Conservation (phyloP, 2,329 filamentous ascomycete species). For the Teratosphaeria pseudoeucalypti region DNA sequence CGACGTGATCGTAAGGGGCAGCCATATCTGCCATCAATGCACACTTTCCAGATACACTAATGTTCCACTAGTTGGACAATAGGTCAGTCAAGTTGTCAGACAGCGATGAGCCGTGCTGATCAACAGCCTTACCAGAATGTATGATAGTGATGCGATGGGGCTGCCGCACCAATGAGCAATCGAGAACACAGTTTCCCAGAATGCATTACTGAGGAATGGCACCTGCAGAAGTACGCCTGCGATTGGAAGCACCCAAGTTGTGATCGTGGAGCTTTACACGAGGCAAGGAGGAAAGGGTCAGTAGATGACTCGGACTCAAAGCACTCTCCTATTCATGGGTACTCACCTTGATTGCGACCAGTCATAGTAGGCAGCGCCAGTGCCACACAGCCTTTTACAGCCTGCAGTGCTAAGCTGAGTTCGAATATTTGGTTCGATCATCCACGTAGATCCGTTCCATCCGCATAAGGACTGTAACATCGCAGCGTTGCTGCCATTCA, state of each 20-base stretch:
- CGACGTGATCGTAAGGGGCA: slow-evolving; percentile 19
- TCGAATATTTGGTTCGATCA: slow-evolving; percentile 10
- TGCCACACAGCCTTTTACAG: slow-evolving; percentile 26
- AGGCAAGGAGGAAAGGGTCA: not conserved
- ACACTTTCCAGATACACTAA: slow-evolving; percentile 30
- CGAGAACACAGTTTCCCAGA: slow-evolving; percentile 26
- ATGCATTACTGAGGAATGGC: slow-evolving; percentile 32
- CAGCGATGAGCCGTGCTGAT: not conserved
- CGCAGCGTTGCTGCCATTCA: not conserved
- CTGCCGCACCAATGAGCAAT: slow-evolving; percentile 29
- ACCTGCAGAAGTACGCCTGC: slow-evolving; percentile 31
- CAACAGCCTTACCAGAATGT: slow-evolving; percentile 17
- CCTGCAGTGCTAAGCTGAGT: slow-evolving; percentile 26
- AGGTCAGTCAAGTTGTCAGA: not conserved
- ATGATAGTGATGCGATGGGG: slow-evolving; percentile 28
- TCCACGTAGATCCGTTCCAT: slow-evolving; percentile 11
- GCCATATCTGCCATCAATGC: slow-evolving; percentile 32
- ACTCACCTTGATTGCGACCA: slow-evolving; percentile 19
- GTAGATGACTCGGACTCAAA: slow-evolving; percentile 2
- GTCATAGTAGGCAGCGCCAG: slow-evolving; percentile 22
- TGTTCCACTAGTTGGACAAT: slow-evolving; percentile 27
- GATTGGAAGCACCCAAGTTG: slow-evolving; percentile 32
- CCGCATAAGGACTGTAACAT: not conserved
- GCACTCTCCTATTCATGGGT: not conserved
- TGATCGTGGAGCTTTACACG: slow-evolving; percentile 21